A percentile compares a stretch with the other conserved stretches of the same genome.
Evolutionary conservation across 2,329 filamentous ascomycete genomes (phyloP).

Genomic region (Ceratocystis colombiana): DNA sequence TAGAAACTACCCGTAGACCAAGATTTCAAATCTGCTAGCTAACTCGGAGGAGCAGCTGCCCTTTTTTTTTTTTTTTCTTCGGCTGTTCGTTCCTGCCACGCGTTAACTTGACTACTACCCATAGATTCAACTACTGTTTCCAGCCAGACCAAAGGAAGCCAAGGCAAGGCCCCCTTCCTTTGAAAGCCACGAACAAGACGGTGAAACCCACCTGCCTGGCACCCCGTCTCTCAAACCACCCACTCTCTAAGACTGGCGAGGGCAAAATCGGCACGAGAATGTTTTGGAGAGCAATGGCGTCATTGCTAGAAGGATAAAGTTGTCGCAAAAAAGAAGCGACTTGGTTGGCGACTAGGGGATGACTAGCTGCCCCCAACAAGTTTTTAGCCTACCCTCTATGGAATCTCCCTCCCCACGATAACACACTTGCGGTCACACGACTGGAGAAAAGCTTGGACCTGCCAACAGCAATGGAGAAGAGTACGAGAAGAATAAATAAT

Average conservation of each 20-base stretch:
- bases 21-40: constrained; percentile 1
- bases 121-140: neutral
- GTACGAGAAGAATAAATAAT: neutral
- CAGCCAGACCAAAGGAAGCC: neutral
- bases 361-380: too few relatives aligned
- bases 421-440: constrained; percentile 6
- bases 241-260: too few relatives aligned
- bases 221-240: neutral
- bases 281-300: too few relatives aligned
- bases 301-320: too few relatives aligned
- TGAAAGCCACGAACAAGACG: neutral
- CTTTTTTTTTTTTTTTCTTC: constrained; percentile 1
- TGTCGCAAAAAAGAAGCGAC: too few relatives aligned
- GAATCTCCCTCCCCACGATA: neutral
- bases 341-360: too few relatives aligned
- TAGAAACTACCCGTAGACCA: constrained; percentile 1
- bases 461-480: neutral
- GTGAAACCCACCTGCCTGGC: neutral
- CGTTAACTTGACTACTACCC: neutral
- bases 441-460: constrained; percentile 6
- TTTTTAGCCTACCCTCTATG: neutral
- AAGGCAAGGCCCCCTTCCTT: neutral
- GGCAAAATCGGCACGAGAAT: too few relatives aligned
- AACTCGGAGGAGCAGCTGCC: constrained; percentile 2
- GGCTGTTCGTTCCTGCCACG: neutral